Evolutionary conservation across 495 filamentous ascomycete species (phyloP).

Genomic region (Jackrogersella multiformis): DNA sequence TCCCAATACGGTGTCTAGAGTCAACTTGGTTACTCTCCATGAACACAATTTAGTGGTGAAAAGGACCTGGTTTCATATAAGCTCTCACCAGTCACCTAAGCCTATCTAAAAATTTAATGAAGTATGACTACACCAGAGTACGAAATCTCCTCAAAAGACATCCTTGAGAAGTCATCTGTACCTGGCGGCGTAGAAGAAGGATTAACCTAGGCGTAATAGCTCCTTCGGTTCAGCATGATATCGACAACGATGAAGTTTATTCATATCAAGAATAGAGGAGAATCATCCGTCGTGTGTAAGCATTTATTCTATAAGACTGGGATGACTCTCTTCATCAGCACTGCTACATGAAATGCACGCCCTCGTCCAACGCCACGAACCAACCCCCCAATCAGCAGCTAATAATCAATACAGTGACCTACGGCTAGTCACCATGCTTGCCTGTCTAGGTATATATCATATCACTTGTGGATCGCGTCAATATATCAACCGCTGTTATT

Average conservation of each 20-base stretch:
- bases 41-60: too few species aligned
- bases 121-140: too few species aligned
- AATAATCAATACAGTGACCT: not conserved
- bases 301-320: not conserved
- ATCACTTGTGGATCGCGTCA: not conserved
- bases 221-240: not conserved
- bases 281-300: not conserved
- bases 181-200: not conserved
- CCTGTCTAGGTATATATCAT: not conserved
- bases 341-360: not conserved
- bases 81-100: too few species aligned
- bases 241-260: not conserved
- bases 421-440: not conserved
- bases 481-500: not conserved
- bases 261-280: not conserved
- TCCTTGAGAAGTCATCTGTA: not conserved
- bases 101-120: too few species aligned
- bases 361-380: not conserved
- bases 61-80: too few species aligned
- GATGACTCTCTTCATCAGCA: not conserved
- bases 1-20: too few species aligned
- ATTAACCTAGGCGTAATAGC: not conserved
- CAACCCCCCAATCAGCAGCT: not conserved
- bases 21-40: too few species aligned
- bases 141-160: not conserved